Conservation (phyloP, 2,329 filamentous ascomycete species). For the Pseudocercospora cruenta region DNA sequence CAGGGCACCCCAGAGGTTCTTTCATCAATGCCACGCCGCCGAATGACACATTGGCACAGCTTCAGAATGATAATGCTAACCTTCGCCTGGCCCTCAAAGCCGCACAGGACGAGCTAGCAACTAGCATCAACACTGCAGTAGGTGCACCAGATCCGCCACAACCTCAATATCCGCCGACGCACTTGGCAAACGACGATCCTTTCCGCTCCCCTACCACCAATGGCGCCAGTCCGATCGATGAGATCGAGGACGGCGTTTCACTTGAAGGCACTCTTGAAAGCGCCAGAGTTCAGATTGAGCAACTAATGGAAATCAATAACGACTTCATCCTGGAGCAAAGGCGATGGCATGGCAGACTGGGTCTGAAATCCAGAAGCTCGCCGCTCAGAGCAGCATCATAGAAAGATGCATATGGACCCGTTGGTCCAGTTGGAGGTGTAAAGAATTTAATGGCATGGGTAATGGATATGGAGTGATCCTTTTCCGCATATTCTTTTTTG, state of each 20-base stretch:
- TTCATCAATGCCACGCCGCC: constrained; percentile 13
- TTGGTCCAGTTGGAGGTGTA: background rate
- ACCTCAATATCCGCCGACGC: background rate
- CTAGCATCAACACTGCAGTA: constrained; percentile 8
- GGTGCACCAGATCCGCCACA: constrained; percentile 1
- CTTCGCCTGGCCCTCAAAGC: constrained; percentile 20
- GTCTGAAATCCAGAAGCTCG: constrained; percentile 15
- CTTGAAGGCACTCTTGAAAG: constrained; percentile 40
- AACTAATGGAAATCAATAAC: constrained; percentile 40
- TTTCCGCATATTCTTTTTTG: background rate
- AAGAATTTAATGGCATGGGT: constrained; percentile 4
- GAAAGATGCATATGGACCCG: constrained; percentile 12
- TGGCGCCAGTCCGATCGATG: constrained; percentile 3
- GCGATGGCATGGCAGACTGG: constrained; percentile 30
- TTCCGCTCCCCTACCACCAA: constrained; percentile 20
- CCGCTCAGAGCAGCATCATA: constrained; percentile 24
- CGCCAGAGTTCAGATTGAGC: constrained; percentile 39
- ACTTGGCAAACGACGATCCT: constrained; percentile 1
- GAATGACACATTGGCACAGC: constrained; percentile 14
- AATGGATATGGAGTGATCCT: constrained; percentile 4
- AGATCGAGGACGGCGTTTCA: constrained; percentile 22
- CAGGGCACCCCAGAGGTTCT: constrained; percentile 10
- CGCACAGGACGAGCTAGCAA: constrained; percentile 21
- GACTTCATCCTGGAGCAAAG: constrained; percentile 38
- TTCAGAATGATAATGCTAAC: constrained; percentile 25